Percentiles rank a stretch among this genome's conserved stretches.
Conservation (phyloP, 2,329 filamentous ascomycete genomes). For the Penicillium sp. region DNA sequence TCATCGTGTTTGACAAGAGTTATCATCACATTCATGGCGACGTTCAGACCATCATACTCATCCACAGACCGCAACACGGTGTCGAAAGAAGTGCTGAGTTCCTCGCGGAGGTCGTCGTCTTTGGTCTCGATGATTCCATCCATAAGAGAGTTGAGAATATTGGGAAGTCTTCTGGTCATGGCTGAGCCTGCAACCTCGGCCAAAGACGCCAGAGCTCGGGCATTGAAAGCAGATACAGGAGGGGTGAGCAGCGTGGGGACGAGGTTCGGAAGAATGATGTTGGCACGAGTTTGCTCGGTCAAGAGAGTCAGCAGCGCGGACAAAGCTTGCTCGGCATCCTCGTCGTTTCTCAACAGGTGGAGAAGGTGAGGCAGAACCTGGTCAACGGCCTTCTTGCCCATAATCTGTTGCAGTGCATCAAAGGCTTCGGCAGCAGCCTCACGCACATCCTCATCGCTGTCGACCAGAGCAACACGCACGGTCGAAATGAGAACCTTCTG, state of each 20-base stretch:
- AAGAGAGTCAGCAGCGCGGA: constrained; percentile 88
- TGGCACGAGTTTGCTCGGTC: constrained; percentile 87
- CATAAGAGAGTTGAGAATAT: constrained; percentile 88
- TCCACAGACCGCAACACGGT: constrained; percentile 88
- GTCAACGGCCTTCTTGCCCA: constrained; percentile 91
- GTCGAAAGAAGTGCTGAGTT: constrained; percentile 78
- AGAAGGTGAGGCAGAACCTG: constrained; percentile 91
- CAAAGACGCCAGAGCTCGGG: constrained; percentile 84
- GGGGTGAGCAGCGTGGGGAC: constrained; percentile 86
- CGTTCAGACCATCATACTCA: constrained; percentile 92
- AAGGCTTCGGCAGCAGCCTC: constrained; percentile 97
- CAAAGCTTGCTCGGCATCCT: constrained; percentile 84
- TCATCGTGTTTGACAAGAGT: constrained; percentile 87
- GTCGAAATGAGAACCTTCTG: constrained; percentile 94
- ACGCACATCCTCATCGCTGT: constrained; percentile 81
- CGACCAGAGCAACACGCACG: constrained; percentile 85
- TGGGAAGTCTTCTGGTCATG: constrained; percentile 84
- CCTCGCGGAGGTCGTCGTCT: constrained; percentile 66
- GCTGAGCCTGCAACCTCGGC: constrained; percentile 84
- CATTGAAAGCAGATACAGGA: constrained; percentile 91
- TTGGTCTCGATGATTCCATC: constrained; percentile 74
- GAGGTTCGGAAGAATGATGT: constrained; percentile 92
- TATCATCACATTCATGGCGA: constrained; percentile 88
- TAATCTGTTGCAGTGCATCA: constrained; percentile 84
- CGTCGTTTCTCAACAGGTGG: constrained; percentile 77